Percentiles rank a stretch among this genome's conserved stretches.
Conservation (phyloP, 2,329 filamentous ascomycete genomes). For the Colletotrichum lupini region DNA sequence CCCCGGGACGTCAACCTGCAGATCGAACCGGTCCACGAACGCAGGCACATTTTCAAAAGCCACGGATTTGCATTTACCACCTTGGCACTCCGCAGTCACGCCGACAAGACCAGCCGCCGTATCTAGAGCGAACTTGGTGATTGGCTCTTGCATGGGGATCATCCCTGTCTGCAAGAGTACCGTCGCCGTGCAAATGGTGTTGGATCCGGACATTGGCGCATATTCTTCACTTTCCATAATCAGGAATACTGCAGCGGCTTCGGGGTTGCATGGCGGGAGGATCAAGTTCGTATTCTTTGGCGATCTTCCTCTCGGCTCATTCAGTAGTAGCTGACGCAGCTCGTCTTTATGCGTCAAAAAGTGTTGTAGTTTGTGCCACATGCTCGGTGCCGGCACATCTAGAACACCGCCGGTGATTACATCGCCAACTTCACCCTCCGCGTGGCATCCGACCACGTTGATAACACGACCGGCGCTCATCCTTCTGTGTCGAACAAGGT, state of each 20-base stretch:
- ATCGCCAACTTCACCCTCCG: slow-evolving; percentile 58
- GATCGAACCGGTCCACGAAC: slow-evolving; percentile 53
- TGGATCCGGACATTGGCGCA: slow-evolving; percentile 51
- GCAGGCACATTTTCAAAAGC: slow-evolving; percentile 57
- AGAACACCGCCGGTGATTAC: slow-evolving; percentile 60
- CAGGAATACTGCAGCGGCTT: slow-evolving; percentile 54
- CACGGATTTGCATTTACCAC: slow-evolving; percentile 55
- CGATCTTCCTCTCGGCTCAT: slow-evolving; percentile 52
- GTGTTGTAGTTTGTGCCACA: slow-evolving; percentile 59
- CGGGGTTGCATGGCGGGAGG: slow-evolving; percentile 51
- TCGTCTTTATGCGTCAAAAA: slow-evolving; percentile 50
- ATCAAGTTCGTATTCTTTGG: slow-evolving; percentile 50
- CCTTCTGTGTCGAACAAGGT: too few relatives aligned
- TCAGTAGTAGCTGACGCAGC: slow-evolving; percentile 49
- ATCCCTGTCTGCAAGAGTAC: slow-evolving; percentile 59
- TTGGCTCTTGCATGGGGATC: slow-evolving; percentile 52
- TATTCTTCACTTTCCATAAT: slow-evolving; percentile 41
- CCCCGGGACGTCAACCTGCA: slow-evolving; percentile 52
- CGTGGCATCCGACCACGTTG: slow-evolving; percentile 49
- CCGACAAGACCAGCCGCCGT: slow-evolving; percentile 52
- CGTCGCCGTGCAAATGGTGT: slow-evolving; percentile 54
- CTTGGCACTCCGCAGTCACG: slow-evolving; percentile 51
- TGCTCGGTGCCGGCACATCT: slow-evolving; percentile 54
- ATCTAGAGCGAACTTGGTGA: slow-evolving; percentile 50
- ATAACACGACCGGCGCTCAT: slow-evolving; percentile 37